Evolutionary conservation across 2,329 filamentous ascomycete species (phyloP).

Genomic region (Pseudogymnoascus sp.): DNA sequence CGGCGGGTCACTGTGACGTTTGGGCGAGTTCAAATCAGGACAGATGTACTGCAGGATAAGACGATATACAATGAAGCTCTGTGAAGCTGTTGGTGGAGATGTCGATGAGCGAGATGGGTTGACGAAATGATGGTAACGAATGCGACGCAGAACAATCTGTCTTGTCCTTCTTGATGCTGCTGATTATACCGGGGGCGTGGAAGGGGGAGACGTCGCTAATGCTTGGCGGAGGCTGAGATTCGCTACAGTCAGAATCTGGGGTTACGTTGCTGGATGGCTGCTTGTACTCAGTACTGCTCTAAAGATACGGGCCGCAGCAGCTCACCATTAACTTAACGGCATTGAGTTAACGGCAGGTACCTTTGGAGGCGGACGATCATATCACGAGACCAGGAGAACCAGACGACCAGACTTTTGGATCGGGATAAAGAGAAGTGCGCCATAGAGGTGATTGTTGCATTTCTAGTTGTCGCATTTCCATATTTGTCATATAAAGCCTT

Average conservation of each 20-base stretch:
- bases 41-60: background rate
- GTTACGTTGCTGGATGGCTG: background rate
- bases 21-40: background rate
- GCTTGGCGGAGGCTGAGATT: conserved; percentile 8
- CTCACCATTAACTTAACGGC: conserved; percentile 2
- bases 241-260: conserved; percentile 2
- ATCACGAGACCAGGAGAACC: background rate
- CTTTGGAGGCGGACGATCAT: background rate
- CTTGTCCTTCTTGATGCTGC: background rate
- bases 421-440: background rate
- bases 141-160: background rate
- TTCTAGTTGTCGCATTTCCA: background rate
- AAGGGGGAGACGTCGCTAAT: conserved; percentile 6
- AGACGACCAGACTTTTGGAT: background rate
- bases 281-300: background rate
- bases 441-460: background rate
- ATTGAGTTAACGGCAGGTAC: conserved; percentile 6
- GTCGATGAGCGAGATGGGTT: background rate
- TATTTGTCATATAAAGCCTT: background rate
- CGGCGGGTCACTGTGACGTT: background rate
- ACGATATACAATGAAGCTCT: background rate
- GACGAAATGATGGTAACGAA: background rate
- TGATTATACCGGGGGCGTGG: conserved; percentile 1
- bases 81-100: background rate
- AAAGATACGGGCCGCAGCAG: conserved; percentile 7